Base-by-base conservation (phyloP, 202 grass and related monocot species). In the Carex arenaria region DNA sequence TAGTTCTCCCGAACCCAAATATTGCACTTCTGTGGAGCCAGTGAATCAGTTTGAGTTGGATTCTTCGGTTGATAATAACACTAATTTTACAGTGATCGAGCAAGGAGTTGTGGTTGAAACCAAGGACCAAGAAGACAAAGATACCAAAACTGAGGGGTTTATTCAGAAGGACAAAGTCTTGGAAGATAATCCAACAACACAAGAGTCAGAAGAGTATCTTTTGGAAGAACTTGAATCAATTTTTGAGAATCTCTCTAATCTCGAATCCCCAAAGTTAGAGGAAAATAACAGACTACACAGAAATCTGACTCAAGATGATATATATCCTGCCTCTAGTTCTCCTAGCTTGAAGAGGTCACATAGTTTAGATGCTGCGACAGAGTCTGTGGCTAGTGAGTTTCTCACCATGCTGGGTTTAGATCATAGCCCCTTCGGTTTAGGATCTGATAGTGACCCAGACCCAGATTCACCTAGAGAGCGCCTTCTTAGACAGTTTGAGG, bases 401-500 rank as follows among this genome's bases (percentile, higher is more conserved):
- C 89, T 98, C 73, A 92, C 88, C 83, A 92, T 98, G 96, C 88
- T 98, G 73, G 96, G 88, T 61, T 86, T 95, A 82, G 91, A 89
- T 17, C 79, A 93, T 69, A 93, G 87, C 69, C 91, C 91, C 72
- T 90, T 89, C 17, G 96, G 88, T 4, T 72, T 68, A 72, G 89
- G 89, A 54, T 82, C 88, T 62, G 93, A 93, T 51, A 88, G 88
- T 88, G 80, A 54, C 18, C 49, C 28, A 36, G 94, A 90, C 64
- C 72, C 86, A 0, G 96, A 95, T 23, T 95, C 96, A 84, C 96
- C 96, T 18, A 93, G 93, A 80, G 96, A 98, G 84, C 86, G 52
- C 31, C 85, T 98, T 69, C 90, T 93, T 89, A 95, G 86, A 81
- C 96, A 98, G 83, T 98, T 98, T 76, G 89, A 98, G 81, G 88